Base-by-base conservation (phyloP, 2,329 filamentous ascomycete species). In the Madurella fahalii region DNA sequence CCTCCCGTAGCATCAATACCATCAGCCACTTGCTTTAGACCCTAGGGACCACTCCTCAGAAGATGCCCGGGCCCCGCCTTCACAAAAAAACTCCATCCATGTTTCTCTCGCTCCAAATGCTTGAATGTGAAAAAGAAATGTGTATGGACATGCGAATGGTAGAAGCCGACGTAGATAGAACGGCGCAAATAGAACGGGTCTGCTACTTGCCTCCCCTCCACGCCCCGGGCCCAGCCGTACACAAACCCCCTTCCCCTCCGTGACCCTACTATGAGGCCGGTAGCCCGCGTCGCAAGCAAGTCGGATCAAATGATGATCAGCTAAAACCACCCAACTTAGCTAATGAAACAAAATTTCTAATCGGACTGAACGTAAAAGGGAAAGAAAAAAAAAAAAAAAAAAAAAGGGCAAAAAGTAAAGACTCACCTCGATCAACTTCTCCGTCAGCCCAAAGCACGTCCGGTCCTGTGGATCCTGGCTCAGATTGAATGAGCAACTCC, bases 401-500 rank as follows among this genome's bases (percentile, higher is more conserved):
- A n/a, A n/a, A n/a, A n/a, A n/a, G n/a, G n/a, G n/a, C n/a, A n/a
- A n/a, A n/a, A n/a, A n/a, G n/a, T n/a, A n/a, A n/a, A n/a, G n/a
- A 67, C 74, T 67, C 65, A 83, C 81, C 74, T 84, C 80, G 59
- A 85, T 84, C 34, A 85, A 71, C 67, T 78, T 81, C 64, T 83
- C 81, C 2, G 80, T 84, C 44, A 84, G 66, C 44, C 71, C 69
- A 52, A 82, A 77, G 62, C 78, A 80, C 60, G 78, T 74, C 51
- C 72, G 74, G 58, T 80, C 78, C 11, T 75, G 51, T 45, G 41
- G 73, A 11, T 79, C 77, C 44, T 77, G 74, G 32, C 70, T 69
- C 15, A 75, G 73, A 34, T 72, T 76, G 50, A 80, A 77, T 1
- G 78, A 79, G 56, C 78, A 80, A 5, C 49, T 54, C 20, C 45